A percentile compares a stretch with the other conserved stretches of the same genome.
phyloP scores from a whole-genome alignment of 495 filamentous ascomycete genomes.

The Patellaria atrata region DNA sequence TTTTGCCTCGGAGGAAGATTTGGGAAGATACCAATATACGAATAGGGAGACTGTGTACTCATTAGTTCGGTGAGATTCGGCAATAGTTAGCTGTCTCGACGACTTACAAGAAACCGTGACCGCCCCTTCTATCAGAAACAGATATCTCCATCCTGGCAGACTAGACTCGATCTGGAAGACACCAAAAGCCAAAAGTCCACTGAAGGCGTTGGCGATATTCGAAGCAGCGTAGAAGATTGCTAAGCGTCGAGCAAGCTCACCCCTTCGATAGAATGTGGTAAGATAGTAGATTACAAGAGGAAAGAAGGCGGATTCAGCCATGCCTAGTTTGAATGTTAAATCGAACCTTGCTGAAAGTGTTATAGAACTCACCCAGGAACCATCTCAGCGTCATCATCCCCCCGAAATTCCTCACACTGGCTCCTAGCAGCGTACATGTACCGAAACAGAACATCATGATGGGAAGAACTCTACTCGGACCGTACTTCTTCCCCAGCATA shows the following conservation, averaged over 20 bases:
- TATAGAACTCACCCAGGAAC: slow-evolving; percentile 14
- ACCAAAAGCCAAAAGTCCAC: slow-evolving; percentile 58
- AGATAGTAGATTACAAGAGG: slow-evolving; percentile 40
- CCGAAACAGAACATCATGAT: slow-evolving; percentile 56
- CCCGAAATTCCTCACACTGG: slow-evolving; percentile 44
- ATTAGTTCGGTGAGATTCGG: neutral
- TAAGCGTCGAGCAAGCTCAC: slow-evolving; percentile 60
- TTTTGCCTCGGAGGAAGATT: slow-evolving; percentile 42
- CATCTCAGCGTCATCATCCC: slow-evolving; percentile 44
- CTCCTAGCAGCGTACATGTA: slow-evolving; percentile 40
- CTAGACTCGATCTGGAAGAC: slow-evolving; percentile 54
- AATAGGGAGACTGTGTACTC: slow-evolving; percentile 37
- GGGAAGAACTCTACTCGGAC: slow-evolving; percentile 48
- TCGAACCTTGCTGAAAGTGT: no score
- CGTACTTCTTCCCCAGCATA: slow-evolving; percentile 54
- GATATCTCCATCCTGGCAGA: slow-evolving; percentile 51
- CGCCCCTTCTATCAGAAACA: slow-evolving; percentile 62
- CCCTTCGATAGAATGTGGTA: slow-evolving; percentile 53
- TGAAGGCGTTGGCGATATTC: slow-evolving; percentile 60
- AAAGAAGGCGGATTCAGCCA: slow-evolving; percentile 62
- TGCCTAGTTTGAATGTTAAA: no score
- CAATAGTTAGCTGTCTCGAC: no score
- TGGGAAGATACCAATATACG: slow-evolving; percentile 57
- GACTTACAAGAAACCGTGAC: slow-evolving; percentile 41
- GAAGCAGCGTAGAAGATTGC: slow-evolving; percentile 68